Base-by-base conservation (phyloP, 2,329 filamentous ascomycete species). In the Didymella sp. region DNA sequence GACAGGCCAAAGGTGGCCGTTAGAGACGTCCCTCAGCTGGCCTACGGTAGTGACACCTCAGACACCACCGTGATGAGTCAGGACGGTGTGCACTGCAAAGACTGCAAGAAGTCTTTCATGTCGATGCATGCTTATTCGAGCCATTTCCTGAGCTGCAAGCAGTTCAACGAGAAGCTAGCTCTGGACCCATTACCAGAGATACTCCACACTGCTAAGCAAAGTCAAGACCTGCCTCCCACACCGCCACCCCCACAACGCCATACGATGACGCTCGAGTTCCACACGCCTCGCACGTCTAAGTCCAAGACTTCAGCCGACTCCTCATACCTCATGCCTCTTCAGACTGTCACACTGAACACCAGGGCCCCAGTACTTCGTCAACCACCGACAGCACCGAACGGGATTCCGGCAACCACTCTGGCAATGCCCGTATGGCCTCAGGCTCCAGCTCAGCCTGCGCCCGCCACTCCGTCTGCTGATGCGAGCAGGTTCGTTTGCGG, bases 71-170 rank as follows among this genome's bases (percentile, higher is more conserved):
- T 38, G 17, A 62, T 57, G 27, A 61, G 56, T 15, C 37, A 43
- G 3, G 38, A 35, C 9, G 52, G 25, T 4, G 11, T 56, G 11
- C 59, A 51, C 27, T 73, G 71, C 46, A 25, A 46, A 3, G 46
- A 48, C 7, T 74, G 71, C 50, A 66, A 64, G 28, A 61, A 55
- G n/a, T n/a, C 11, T 0, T 74, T 71, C 42, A 13, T 17, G 1
- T 70, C 62, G 11, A 11, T 45, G 41, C 59, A 53, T 9, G 13
- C 31, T 6, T 69, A 57, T 43, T 54, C 60, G 30, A 49, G 54
- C n/a, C 71, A 73, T 38, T 37, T 59, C 8, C 52, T 74, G n/a
- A 48, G 59, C n/a, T 74, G 72, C 15, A 56, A 25, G 21, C 17
- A 25, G 15, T 9, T 41, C 31, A 46, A 40, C 8, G 25, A 17